Evolutionary conservation across 768 basidiomycete species (phyloP), one percentile per base, ranked within the genome.

Genomic region (Russula lepida): DNA sequence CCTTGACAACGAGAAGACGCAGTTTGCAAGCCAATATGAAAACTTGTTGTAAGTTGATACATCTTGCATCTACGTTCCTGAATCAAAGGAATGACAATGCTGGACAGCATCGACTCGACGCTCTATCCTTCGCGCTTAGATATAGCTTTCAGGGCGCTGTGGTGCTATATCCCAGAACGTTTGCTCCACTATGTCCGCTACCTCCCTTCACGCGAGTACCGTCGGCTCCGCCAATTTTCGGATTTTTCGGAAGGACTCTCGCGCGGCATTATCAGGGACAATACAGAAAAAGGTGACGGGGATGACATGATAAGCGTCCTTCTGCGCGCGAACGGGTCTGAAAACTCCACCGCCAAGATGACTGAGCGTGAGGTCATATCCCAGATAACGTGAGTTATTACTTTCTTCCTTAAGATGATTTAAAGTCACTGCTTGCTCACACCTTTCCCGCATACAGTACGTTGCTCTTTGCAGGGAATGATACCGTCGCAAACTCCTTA

Each of bases 251-350:
- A 37, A 21, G 4, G 3, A 13, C 64, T 64, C 28, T 54, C 64
- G 25, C 54, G 33, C 1, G 44, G 43, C 15, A 4, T 66, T 35
- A 39, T 66, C n/a, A 43, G 39, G 27, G 35, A 66, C 11, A 64
- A 32, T 37, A 33, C 25, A 15, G 19, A 32, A 15, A 53, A 33
- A n/a, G 21, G 37, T 21, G 64, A 56, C 25, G 62, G 64, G n/a
- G 59, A 59, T 25, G 64, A 66, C 47, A 25, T 66, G 28, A 35
- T 64, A 11, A 64, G 63, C 51, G 54, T 64, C 19, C 62, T 66
- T n/a, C 32, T 59, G 23, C 64, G 63, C 41, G 64, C 64, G 27
- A 66, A 66, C n/a, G 23, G 32, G 11, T 59, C 64, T 1, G 54
- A 53, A 48, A 27, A 64, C 37, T 50, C 49, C 6, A 21, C 39